A percentile compares a stretch with the other conserved stretches of the same genome.
Conservation (phyloP, 1,139 yeast genomes). For the Geotrichum europaeum region DNA sequence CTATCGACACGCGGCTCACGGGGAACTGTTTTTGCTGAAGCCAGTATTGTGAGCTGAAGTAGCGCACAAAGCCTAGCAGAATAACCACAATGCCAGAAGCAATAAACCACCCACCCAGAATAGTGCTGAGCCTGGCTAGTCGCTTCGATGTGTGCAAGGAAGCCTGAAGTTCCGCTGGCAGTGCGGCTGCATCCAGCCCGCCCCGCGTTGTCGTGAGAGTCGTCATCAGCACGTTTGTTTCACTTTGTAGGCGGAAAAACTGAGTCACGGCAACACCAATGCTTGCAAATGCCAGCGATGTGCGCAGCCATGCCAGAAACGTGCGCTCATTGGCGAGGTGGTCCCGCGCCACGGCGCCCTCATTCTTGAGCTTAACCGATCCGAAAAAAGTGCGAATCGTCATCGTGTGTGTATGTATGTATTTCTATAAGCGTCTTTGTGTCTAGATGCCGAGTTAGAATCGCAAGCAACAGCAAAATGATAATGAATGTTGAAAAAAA, state of each 20-base stretch:
- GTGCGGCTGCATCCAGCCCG: neutral
- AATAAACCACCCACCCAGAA: constrained; percentile 38
- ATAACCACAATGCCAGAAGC: constrained; percentile 39
- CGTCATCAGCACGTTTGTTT: neutral
- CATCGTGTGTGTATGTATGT: neutral
- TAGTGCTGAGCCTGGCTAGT: constrained; percentile 21
- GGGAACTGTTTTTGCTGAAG: constrained; percentile 46
- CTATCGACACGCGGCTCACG: constrained; percentile 39
- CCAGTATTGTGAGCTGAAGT: constrained; percentile 42
- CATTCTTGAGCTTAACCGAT: constrained; percentile 36
- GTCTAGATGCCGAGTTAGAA: no score
- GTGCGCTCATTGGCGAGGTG: constrained; percentile 75
- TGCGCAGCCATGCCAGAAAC: constrained; percentile 71
- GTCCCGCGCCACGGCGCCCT: constrained; percentile 48
- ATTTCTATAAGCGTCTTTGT: no score
- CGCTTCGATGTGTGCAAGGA: neutral
- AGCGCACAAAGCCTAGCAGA: constrained; percentile 40
- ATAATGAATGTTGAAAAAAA: no score
- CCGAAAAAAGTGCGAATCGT: constrained; percentile 21
- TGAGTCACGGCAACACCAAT: constrained; percentile 55
- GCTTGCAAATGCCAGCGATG: constrained; percentile 51
- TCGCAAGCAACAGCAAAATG: no score
- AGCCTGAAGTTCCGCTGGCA: neutral
- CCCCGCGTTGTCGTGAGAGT: neutral
- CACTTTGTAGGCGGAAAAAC: constrained; percentile 39